Conservation (phyloP, 495 filamentous ascomycete genomes). For the Lophium mytilinum region DNA sequence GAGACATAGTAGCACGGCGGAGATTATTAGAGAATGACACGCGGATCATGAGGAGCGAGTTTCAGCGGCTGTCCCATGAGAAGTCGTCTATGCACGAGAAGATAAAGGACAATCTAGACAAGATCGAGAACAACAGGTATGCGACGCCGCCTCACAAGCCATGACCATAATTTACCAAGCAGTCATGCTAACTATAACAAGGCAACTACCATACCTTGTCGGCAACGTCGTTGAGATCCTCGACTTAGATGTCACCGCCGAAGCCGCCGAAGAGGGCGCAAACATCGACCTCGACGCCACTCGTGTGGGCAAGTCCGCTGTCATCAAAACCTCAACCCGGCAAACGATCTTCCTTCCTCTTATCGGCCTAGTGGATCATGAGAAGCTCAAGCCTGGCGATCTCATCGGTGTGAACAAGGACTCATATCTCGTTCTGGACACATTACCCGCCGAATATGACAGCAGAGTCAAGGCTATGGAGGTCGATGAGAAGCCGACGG, state of each 20-base stretch:
- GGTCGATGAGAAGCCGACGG: slow-evolving; percentile 98
- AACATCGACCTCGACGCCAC: slow-evolving; percentile 98
- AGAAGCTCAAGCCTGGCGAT: slow-evolving; percentile 87
- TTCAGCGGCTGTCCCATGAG: slow-evolving; percentile 87
- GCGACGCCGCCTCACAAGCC: slow-evolving; percentile 13
- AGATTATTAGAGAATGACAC: slow-evolving; percentile 93
- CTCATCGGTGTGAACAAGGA: slow-evolving; percentile 99
- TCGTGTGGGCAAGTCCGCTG: slow-evolving; percentile 91
- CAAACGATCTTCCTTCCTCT: slow-evolving; percentile 99
- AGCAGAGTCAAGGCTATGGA: slow-evolving; percentile 99
- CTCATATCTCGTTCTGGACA: slow-evolving; percentile 97
- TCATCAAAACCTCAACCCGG: slow-evolving; percentile 99
- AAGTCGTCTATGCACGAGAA: slow-evolving; percentile 92
- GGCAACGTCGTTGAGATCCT: slow-evolving; percentile 96
- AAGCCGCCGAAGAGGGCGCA: slow-evolving; percentile 92
- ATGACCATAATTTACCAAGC: slow-evolving; percentile 3
- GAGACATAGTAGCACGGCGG: slow-evolving; percentile 81
- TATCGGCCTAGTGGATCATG: slow-evolving; percentile 92
- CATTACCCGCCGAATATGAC: slow-evolving; percentile 97
- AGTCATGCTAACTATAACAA: slow-evolving; percentile 32
- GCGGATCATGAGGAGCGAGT: slow-evolving; percentile 97
- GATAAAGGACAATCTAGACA: slow-evolving; percentile 97
- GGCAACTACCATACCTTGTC: slow-evolving; percentile 95
- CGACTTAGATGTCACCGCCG: slow-evolving; percentile 91
- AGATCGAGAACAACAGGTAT: slow-evolving; percentile 98